Conservation (phyloP, 2,329 filamentous ascomycete genomes). For the Colletotrichum sp. region DNA sequence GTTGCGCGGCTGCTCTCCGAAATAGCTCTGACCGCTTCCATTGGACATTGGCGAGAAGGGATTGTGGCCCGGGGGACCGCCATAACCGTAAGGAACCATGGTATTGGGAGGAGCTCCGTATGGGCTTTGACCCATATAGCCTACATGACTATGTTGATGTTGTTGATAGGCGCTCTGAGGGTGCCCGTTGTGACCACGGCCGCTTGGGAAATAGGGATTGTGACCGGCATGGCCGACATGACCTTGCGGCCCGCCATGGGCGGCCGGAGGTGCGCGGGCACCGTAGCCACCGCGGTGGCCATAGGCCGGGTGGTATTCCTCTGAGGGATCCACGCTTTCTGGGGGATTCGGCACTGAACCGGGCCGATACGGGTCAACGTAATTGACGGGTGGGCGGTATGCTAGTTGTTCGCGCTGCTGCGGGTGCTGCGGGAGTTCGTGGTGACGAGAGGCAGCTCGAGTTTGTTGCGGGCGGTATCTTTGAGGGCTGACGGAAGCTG, state of each 20-base stretch:
- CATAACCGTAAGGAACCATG: slow-evolving; percentile 52
- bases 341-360: slow-evolving; percentile 54
- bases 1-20: slow-evolving; percentile 39
- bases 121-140: slow-evolving; percentile 37
- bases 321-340: slow-evolving; percentile 68
- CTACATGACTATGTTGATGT: slow-evolving; percentile 44
- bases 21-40: slow-evolving; percentile 45
- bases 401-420: slow-evolving; percentile 22
- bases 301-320: slow-evolving; percentile 60
- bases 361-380: slow-evolving; percentile 40
- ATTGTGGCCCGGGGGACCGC: slow-evolving; percentile 42
- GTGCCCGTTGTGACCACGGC: slow-evolving; percentile 34
- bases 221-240: slow-evolving; percentile 25
- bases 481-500: slow-evolving; percentile 54
- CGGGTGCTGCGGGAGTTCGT: slow-evolving; percentile 33
- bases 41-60: slow-evolving; percentile 50
- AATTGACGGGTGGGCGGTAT: slow-evolving; percentile 14
- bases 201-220: neutral
- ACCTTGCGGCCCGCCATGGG: slow-evolving; percentile 18
- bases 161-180: slow-evolving; percentile 28
- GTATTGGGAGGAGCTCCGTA: slow-evolving; percentile 40
- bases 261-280: slow-evolving; percentile 14
- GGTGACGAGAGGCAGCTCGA: slow-evolving; percentile 22
- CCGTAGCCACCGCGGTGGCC: slow-evolving; percentile 32
- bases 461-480: slow-evolving; percentile 23